Evolutionary conservation across 83 land plant species (phyloP), one percentile per base, ranked within the genome.

Genomic region (Isoetes engelmannii): DNA sequence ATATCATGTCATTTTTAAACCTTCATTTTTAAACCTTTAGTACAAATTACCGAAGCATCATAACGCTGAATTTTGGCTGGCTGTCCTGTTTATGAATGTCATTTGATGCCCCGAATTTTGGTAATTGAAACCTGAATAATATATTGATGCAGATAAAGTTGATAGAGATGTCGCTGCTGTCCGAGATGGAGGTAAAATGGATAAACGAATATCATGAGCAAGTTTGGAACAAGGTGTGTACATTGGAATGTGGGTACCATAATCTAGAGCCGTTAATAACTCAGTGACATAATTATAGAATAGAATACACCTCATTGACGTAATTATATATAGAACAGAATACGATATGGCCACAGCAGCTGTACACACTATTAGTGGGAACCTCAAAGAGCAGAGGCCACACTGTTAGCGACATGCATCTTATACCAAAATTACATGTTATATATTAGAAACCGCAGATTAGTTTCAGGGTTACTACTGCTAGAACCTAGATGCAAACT

Each of bases 181-280:
- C 81, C 6, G 68, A 68, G 4, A 65, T 69, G 50, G 81, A 78
- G 46, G 56, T 73, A 4, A 65, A 68, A 18, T 78, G 81, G 81
- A 21, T 78, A 18, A 74, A 78, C 41, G 65, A 61, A 10, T 78
- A 78, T 48, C 81, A 78, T 63, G 65, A 64, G 13, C 72, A 78
- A 61, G 81, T 78, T 54, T 78, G 81, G 81, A 46, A 62, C 46
- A 78, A 78, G 81, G 81, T 78, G 61, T 17, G 9, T 41, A 8
- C 57, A 44, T 44, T 68, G 48, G 42, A 21, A 49, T 12, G 18
- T 71, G 48, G 48, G 51, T 71, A 42, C 47, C 49, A 19, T 42
- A 15, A 0, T 43, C 60, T 3, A 44, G 45, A 10, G 69, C 5
- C 19, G 18, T 48, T 43, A 4, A 37, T 37, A 59, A 58, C 17